Evolutionary conservation across 2,329 filamentous ascomycete genomes (phyloP), one percentile per base, ranked within the genome.

Genomic region (Calonectria hongkongensis): DNA sequence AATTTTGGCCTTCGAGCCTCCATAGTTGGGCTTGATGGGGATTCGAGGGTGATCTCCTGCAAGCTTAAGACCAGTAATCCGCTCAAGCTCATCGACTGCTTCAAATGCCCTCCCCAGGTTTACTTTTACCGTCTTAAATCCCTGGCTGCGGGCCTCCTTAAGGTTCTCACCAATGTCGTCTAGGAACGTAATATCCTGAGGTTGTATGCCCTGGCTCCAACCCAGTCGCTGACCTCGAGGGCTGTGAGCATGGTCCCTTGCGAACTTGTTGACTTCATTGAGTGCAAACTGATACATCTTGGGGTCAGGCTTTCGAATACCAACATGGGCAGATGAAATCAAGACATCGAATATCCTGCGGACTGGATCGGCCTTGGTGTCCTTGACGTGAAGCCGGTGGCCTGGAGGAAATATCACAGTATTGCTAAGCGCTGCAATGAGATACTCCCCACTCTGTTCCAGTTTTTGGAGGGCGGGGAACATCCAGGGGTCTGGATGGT

Each of bases 81-180:
- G 86, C 85, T 98, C 96, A 71, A 98, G 85, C 83, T 95, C 92
- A 76, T 90, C 92, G 0, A 98, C 96, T 0, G 96, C 96, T 82
- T 96, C 92, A 81, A 91, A 94, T 1, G 94, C 91, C 82, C 89
- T 91, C 2, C 96, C 96, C 33, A 98, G 85, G 10, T 90, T 87
- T 1, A 98, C 97, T 84, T 96, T 98, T 76, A 98, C 89, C 0
- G 96, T 98, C 69, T 89, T 85, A 83, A 98, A 93, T 0, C 96
- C 96, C 27, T 92, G 86, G 62, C 88, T 89, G 84, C 89, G 94
- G 1, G 92, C 97, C 54, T 89, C 93, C 87, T 96, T 97, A 71
- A 98, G 84, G 82, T 99, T 99, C 84, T 96, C 92, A 2, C 97
- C 97, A 82, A 99, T 98, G 79, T 98, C 96, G 82, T 98, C 97